A percentile compares a stretch with the other conserved stretches of the same genome.
phyloP scores from a whole-genome alignment of 306 rosid species.

The Quercus engelmannii region DNA sequence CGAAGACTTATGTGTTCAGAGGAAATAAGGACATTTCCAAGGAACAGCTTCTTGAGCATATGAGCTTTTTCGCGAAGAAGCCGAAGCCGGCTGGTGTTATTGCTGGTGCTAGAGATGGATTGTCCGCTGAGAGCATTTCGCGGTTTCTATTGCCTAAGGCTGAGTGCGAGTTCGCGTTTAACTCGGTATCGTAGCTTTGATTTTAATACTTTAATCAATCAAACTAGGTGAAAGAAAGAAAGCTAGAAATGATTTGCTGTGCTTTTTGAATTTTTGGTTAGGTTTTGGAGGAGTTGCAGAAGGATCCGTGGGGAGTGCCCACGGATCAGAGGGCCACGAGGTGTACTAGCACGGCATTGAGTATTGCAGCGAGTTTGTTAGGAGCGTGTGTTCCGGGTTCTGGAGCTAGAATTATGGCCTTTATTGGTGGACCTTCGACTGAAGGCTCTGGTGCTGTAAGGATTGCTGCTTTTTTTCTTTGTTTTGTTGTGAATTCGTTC shows the following conservation, averaged over 20 bases:
- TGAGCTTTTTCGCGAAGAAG: slow-evolving; percentile 75
- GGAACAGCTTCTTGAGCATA: slow-evolving; percentile 85
- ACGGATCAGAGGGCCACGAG: slow-evolving; percentile 79
- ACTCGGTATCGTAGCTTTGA: slow-evolving; percentile 47
- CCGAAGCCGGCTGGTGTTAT: slow-evolving; percentile 80
- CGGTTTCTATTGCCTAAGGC: slow-evolving; percentile 79
- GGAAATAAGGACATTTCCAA: slow-evolving; percentile 76
- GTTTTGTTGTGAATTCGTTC: not conserved
- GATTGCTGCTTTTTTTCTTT: slow-evolving; percentile 3
- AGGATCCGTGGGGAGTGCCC: slow-evolving; percentile 86
- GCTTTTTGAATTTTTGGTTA: slow-evolving; percentile 13
- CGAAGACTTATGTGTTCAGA: slow-evolving; percentile 73
- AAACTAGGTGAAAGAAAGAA: too few relatives aligned
- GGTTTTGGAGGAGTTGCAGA: slow-evolving; percentile 95
- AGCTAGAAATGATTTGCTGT: not conserved
- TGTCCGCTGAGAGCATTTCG: slow-evolving; percentile 67
- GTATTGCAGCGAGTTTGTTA: slow-evolving; percentile 81
- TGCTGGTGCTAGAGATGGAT: slow-evolving; percentile 89
- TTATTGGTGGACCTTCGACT: slow-evolving; percentile 92
- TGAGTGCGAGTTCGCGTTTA: slow-evolving; percentile 76
- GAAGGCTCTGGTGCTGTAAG: slow-evolving; percentile 97
- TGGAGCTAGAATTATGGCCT: slow-evolving; percentile 89
- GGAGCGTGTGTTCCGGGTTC: slow-evolving; percentile 98
- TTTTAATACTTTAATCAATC: not conserved
- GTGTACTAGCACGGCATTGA: slow-evolving; percentile 86